Base-by-base conservation (phyloP, 495 filamentous ascomycete species). In the Hamigera avellanea region DNA sequence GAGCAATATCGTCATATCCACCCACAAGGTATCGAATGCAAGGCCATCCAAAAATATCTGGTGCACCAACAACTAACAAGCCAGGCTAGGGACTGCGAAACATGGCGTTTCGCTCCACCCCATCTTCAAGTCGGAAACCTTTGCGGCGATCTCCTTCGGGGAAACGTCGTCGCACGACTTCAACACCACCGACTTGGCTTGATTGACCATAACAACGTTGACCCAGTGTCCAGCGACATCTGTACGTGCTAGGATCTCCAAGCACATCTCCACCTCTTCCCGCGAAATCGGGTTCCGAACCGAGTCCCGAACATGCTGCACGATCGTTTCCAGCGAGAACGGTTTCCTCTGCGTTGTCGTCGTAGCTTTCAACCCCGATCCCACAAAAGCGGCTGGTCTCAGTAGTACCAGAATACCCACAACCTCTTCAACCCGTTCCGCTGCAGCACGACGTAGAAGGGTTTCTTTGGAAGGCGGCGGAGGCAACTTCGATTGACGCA, bases 161-260 rank as follows among this genome's bases (percentile, higher is more conserved):
- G 54, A 59, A 31, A 64, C 54, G 35, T 65, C 56, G 9, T 49
- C 54, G 37, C 48, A 63, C 12, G 64, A 68, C 44, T 56, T 65
- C 50, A 68, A 49, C 17, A 68, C 61, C 13, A 68, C 61, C 1
- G 62, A 61, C 33, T 53, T 57, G 41, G 64, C 48, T 19, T 56
- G 44, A 8, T 59, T 60, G 36, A 68, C 46, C n/a, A 50, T 54
- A 14, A 68, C 62, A 35, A 68, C 36, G 18, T 48, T 59, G 16
- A 68, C 44, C 64, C 64, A 68, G 28, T 64, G 48, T 18, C 62
- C 64, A 28, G 64, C 64, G 37, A 68, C 48, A 26, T 56, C 55
- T 12, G 54, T 18, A 32, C 59, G 56, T 2, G 59, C 55, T 35
- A 69, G 44, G 7, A 69, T 55, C 33, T 67, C 62, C 43, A 69